Percentiles rank a stretch among this genome's conserved stretches.
phyloP scores from a whole-genome alignment of 306 rosid species.

The Mucuna pruriens region DNA sequence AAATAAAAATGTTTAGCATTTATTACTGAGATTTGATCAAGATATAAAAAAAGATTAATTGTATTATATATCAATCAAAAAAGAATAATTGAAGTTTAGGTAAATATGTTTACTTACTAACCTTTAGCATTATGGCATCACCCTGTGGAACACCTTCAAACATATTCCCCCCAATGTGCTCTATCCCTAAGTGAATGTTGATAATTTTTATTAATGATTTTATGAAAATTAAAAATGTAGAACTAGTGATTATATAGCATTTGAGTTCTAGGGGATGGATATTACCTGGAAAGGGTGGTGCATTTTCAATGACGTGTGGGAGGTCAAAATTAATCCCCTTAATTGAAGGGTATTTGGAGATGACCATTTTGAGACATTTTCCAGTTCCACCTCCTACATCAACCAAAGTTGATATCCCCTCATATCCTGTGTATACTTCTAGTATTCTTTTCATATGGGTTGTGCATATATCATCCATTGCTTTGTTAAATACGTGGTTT shows the following conservation, averaged over 20 bases:
- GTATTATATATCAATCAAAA: too few species aligned
- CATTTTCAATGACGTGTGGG: conserved; percentile 46
- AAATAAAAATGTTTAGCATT: neutral
- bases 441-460: conserved; percentile 31
- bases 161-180: conserved; percentile 46
- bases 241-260: neutral
- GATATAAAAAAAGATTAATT: too few species aligned
- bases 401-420: conserved; percentile 42
- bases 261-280: neutral
- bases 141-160: conserved; percentile 41
- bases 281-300: conserved; percentile 35
- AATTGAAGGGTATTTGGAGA: conserved; percentile 42
- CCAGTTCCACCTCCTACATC: conserved; percentile 54
- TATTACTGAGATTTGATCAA: neutral
- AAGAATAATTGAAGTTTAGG: neutral
- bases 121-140: conserved; percentile 47
- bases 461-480: conserved; percentile 26
- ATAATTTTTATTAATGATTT: neutral
- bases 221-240: neutral
- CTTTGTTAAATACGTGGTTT: conserved; percentile 30
- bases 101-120: neutral
- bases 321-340: conserved; percentile 51
- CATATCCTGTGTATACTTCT: conserved; percentile 41
- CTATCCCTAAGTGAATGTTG: conserved; percentile 28
- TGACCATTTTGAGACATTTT: conserved; percentile 36